Base-by-base conservation (phyloP, 1,139 yeast genomes). In the Taiozyma onychis region DNA sequence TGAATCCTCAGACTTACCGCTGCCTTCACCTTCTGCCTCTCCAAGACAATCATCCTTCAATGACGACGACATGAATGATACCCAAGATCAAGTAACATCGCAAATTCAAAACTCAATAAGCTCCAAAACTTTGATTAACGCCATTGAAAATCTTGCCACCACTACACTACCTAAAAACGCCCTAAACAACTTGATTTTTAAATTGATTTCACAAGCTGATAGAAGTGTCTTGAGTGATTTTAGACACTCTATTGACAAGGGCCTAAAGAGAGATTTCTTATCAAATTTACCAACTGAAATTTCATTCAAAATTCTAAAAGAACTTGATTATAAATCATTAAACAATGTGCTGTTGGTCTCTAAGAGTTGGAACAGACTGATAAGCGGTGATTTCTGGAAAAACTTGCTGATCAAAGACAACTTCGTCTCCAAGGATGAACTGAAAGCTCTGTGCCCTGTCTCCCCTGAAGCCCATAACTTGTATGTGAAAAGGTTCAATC, bases 221-320 rank as follows among this genome's bases (percentile, higher is more conserved):
- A 75, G 97, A 51, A 70, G 80, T 14, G 78, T 90, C 6, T 73
- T 93, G 46, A 85, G 95, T 48, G 77, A 87, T 37, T 69, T 93
- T 49, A 77, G 81, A 39, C 78, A 80, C 22, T 63, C 80, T 11
- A 75, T 93, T 22, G 76, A 78, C 46, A 73, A 74, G 39, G 78
- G 85, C 21, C 75, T 93, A 61, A 79, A 80, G 57, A 77, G 95
- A 57, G 98, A 93, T 63, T 70, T 93, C 44, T 66, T 93, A 14
- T 68, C 82, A 24, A 72, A 77, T 49, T 69, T 93, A 27, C 99
- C 99, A 0, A 64, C 80, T 3, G 98, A 93, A 64, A 73, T 93
- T n/a, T 69, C 90, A 1, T 72, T 79, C 59, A 77, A 82, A 48
- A 81, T 93, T n/a, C 72, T 95, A 49, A 71, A 78, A 2, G 77